phyloP scores from a whole-genome alignment of 768 basidiomycete genomes.

The Sistotremastrum niveocremeum region DNA sequence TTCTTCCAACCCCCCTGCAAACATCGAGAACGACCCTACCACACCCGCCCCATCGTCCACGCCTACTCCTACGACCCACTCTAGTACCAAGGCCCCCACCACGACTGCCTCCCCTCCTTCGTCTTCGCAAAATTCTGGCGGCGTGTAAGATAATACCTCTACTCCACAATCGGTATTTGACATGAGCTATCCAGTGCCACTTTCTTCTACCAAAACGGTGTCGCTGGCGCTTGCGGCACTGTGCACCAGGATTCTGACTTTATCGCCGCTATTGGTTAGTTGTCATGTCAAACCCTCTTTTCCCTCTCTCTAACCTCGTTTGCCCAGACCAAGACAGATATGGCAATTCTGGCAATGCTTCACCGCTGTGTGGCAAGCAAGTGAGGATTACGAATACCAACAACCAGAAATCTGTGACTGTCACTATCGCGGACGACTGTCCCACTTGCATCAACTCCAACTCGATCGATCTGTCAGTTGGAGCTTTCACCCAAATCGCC shows the following conservation, averaged over 20 bases:
- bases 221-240: conserved; percentile 68
- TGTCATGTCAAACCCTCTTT: background rate
- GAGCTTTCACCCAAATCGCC: conserved; percentile 51
- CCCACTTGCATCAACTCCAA: conserved; percentile 54
- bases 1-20: conserved; percentile 3
- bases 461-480: conserved; percentile 64
- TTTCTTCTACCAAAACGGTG: conserved; percentile 57
- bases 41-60: conserved; percentile 2
- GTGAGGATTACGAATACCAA: conserved; percentile 51
- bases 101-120: conserved; percentile 7
- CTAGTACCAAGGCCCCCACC: conserved; percentile 7
- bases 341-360: conserved; percentile 31
- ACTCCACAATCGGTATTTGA: no score
- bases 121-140: no score
- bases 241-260: conserved; percentile 39
- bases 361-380: conserved; percentile 48
- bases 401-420: conserved; percentile 45
- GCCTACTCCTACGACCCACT: conserved; percentile 11
- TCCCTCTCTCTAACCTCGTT: conserved; percentile 3
- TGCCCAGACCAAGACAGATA: conserved; percentile 36
- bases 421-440: conserved; percentile 67
- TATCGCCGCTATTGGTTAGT: conserved; percentile 53
- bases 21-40: background rate
- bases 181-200: conserved; percentile 53
- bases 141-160: no score